A percentile compares a stretch with the other conserved stretches of the same genome.
Evolutionary conservation across 78 protist genomes (phyloP).

Genomic region (Pigoraptor vietnamica): DNA sequence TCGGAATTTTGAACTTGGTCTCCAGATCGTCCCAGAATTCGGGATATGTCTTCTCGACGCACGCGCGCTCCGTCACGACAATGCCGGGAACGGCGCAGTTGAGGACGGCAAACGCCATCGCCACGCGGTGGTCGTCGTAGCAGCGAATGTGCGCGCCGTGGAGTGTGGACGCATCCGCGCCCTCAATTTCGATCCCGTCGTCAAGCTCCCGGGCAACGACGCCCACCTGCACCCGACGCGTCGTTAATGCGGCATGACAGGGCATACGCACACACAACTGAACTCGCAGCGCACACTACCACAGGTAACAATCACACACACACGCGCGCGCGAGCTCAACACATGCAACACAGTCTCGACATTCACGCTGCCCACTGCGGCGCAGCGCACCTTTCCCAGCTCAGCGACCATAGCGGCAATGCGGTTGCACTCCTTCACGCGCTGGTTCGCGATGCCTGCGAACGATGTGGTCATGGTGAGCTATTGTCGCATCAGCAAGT

Average conservation of each 20-base stretch:
- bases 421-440: slow-evolving; percentile 77
- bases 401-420: slow-evolving; percentile 49
- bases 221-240: too few relatives aligned
- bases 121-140: slow-evolving; percentile 78
- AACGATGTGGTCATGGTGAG: too few relatives aligned
- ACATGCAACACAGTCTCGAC: too few relatives aligned
- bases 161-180: slow-evolving; percentile 4
- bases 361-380: too few relatives aligned
- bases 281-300: neutral
- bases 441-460: slow-evolving; percentile 74
- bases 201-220: slow-evolving; percentile 32
- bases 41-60: slow-evolving; percentile 81
- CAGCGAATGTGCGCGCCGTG: slow-evolving; percentile 38
- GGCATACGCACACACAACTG: neutral
- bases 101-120: slow-evolving; percentile 72
- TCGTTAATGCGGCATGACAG: neutral
- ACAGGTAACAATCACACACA: neutral
- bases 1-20: neutral
- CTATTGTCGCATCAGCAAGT: too few relatives aligned
- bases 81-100: slow-evolving; percentile 39
- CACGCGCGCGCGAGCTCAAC: neutral
- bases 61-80: slow-evolving; percentile 46
- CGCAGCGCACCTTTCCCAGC: neutral
- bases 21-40: slow-evolving; percentile 54
- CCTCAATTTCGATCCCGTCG: slow-evolving; percentile 54